Base-by-base conservation (phyloP, 1,139 yeast species). In the Blastobotrys arbuscula region DNA sequence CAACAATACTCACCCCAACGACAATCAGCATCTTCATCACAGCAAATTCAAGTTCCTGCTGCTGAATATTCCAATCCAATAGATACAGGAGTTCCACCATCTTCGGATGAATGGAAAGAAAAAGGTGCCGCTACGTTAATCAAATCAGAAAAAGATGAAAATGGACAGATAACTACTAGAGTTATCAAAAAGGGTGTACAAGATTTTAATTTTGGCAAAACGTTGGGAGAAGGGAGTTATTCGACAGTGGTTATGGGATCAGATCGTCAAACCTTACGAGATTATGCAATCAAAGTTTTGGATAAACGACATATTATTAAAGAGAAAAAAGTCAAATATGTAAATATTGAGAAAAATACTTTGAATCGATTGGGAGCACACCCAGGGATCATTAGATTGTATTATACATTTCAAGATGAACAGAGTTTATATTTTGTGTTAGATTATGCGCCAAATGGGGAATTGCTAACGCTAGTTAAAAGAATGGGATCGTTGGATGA, bases 191-290 rank as follows among this genome's bases (percentile, higher is more conserved):
- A 73, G 55, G 75, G 75, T 16, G 96, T 90, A 1, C 76, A 77
- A 55, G 98, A 92, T 68, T 94, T 90, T 67, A 81, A 81, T 55
- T 89, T 92, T 61, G 92, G 95, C 33, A 81, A 84, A 48, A 80
- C 83, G 50, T 76, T 94, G 39, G 99, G 99, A 9, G 96, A 89
- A 64, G 99, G 99, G 1, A 88, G 97, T 1, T 94, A 92, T 63
- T 90, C 97, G 3, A 89, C 96, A 6, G 97, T 92, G 5, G 85
- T 84, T 45, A 81, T 85, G 47, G 98, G 95, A 0, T 75, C 85
- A 1, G 96, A 92, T 57, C 75, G 81, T 41, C 81, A 81, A 52
- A 81, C 85, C n/a, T 68, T 76, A 45, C 77, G 78, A 50, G 81
- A 83, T 50, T 92, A 85, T 63, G 99, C 99, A 3, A 82, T 94